A percentile compares a stretch with the other conserved stretches of the same genome.
Evolutionary conservation across 306 rosid genomes (phyloP).

Genomic region (Malus orientalis): DNA sequence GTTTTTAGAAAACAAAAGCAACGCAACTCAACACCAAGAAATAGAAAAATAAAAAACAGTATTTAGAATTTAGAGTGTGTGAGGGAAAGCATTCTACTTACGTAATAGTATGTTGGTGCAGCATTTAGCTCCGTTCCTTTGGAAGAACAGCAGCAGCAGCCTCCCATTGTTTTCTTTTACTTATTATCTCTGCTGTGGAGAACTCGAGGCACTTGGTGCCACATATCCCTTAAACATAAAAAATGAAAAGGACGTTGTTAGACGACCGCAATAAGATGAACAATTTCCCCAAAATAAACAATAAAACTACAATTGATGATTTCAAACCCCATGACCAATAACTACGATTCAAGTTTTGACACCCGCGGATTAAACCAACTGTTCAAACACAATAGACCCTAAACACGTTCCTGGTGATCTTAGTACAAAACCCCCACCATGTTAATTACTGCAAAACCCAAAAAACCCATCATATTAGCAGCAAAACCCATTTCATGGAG

Average conservation of each 20-base stretch:
- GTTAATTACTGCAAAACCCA: not conserved
- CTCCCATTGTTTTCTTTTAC: slow-evolving; percentile 56
- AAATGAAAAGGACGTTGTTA: slow-evolving; percentile 9
- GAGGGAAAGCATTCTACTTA: slow-evolving; percentile 28
- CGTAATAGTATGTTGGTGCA: slow-evolving; percentile 54
- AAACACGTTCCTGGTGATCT: not conserved
- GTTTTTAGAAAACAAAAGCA: not conserved
- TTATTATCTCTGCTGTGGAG: slow-evolving; percentile 34
- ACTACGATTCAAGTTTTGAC: not conserved
- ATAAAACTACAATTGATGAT: not conserved
- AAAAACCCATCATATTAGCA: not conserved
- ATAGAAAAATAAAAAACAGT: not conserved
- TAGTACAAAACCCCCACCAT: not conserved
- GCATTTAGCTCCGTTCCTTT: slow-evolving; percentile 39
- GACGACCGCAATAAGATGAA: not conserved
- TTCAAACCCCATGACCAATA: not conserved
- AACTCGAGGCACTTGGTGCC: slow-evolving; percentile 20
- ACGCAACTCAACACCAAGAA: not conserved
- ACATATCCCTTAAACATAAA: slow-evolving; percentile 35
- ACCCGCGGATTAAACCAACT: not conserved
- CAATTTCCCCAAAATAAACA: not conserved
- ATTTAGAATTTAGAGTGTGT: not conserved
- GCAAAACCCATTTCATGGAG: not conserved
- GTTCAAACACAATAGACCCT: not conserved
- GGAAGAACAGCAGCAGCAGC: slow-evolving; percentile 79